phyloP scores from a whole-genome alignment of 768 basidiomycete species.

The Phylloporus sp. region DNA sequence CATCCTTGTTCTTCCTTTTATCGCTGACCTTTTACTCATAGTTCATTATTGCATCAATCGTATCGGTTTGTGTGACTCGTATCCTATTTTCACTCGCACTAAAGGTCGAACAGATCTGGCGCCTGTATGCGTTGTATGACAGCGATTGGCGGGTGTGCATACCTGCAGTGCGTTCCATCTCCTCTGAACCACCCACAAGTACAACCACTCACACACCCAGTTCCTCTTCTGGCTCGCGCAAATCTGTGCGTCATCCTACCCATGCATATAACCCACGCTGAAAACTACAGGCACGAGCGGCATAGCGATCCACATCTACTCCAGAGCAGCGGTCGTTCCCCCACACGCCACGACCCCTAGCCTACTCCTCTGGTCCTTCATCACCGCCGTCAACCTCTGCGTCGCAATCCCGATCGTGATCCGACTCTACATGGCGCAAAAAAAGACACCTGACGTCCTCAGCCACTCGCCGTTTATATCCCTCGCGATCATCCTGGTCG shows the following conservation, averaged over 20 bases:
- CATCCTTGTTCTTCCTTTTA: background rate
- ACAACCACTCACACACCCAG: background rate
- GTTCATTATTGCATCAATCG: slow-evolving; percentile 10
- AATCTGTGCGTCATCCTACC: slow-evolving; percentile 8
- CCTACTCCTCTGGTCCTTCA: slow-evolving; percentile 12
- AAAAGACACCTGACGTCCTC: background rate
- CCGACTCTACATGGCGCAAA: slow-evolving; percentile 13
- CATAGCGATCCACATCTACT: background rate
- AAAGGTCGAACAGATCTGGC: slow-evolving; percentile 17
- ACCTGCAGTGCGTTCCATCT: slow-evolving; percentile 12
- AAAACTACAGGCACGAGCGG: slow-evolving; percentile 10
- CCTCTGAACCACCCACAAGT: background rate
- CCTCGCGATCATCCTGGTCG: slow-evolving; percentile 15
- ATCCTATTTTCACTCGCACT: background rate
- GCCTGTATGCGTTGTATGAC: slow-evolving; percentile 20
- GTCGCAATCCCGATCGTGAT: slow-evolving; percentile 14
- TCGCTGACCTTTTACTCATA: background rate
- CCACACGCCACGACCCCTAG: background rate
- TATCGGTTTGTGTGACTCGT: slow-evolving; percentile 16
- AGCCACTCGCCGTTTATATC: slow-evolving; percentile 10
- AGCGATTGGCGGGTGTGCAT: slow-evolving; percentile 9
- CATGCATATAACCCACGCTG: background rate
- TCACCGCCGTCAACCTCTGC: slow-evolving; percentile 12
- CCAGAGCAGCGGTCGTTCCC: background rate
- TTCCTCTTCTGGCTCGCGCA: slow-evolving; percentile 19